Evolutionary conservation across 2,329 filamentous ascomycete genomes (phyloP).

Genomic region (Sclerotinia trifoliorum): DNA sequence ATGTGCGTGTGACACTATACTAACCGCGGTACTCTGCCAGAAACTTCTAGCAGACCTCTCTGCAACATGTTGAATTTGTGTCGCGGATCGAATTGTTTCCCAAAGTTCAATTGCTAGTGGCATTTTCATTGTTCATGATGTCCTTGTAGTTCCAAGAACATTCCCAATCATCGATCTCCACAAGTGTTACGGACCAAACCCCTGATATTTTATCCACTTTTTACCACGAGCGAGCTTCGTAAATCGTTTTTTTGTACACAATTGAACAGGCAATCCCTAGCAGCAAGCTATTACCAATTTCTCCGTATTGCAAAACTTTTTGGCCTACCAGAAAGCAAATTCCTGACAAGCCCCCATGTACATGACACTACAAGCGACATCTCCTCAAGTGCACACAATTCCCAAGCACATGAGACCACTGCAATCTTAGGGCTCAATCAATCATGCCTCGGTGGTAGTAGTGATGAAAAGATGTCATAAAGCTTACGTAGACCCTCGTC

Average conservation of each 20-base stretch:
- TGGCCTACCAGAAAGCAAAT: background rate
- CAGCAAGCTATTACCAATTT: constrained; percentile 1
- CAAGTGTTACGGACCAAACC: background rate
- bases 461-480: background rate
- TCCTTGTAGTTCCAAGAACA: constrained; percentile 7
- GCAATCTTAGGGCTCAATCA: background rate
- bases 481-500: constrained; percentile 12
- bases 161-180: constrained; percentile 10
- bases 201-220: background rate
- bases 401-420: background rate
- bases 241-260: constrained; percentile 3
- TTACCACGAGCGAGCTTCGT: constrained; percentile 7
- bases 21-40: background rate
- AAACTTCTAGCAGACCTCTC: background rate
- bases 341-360: background rate
- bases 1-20: constrained; percentile 8
- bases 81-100: background rate
- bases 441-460: constrained; percentile 7
- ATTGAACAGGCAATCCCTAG: background rate
- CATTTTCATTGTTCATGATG: background rate
- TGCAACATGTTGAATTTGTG: background rate
- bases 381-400: constrained; percentile 3
- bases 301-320: background rate
- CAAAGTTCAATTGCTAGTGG: background rate
- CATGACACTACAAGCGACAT: background rate